Base-by-base conservation (phyloP, 2,329 filamentous ascomycete species). In the Spiromastix sp. region DNA sequence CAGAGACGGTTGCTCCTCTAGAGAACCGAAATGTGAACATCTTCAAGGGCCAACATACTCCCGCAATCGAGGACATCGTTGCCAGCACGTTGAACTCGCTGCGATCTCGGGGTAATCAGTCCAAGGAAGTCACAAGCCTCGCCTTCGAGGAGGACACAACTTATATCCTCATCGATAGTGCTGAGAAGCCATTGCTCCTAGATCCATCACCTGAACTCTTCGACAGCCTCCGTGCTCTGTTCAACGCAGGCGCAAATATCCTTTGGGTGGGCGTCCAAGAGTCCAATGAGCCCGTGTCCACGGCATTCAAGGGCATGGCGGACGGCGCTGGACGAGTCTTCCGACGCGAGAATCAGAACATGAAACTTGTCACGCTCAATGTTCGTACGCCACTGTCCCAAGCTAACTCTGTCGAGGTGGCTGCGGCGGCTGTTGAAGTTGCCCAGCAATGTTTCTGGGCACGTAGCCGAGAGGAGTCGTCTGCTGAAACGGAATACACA, bases 341-440 rank as follows among this genome's bases (percentile, higher is more conserved):
- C 17, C 24, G 39, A 9, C 25, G 19, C 6, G 39, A 39, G 18
- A 37, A 44, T 20, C 32, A 20, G 11, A 27, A 36, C 3, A 36
- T 37, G 1, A 22, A 18, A 11, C 22, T 48, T 3, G 28, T 33
- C 7, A 43, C 42, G 12, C 31, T 49, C 7, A 44, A 49, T 24
- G 30, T 47, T 3, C 28, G 39, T 9, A 11, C 13, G 8, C 12
- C n/a, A 12, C 15, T 19, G 4, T 12, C n/a, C n/a, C n/a, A n/a
- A 12, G 29, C n/a, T 16, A 18, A 11, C 4, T 8, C 5, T 18
- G n/a, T 4, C n/a, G 29, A 12, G n/a, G n/a, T 31, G 7, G 7
- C 12, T 6, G 5, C n/a, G 7, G n/a, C 10, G 5, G 11, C 18
- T 5, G 19, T 12, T 26, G 6, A 16, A 17, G 15, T 25, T 4